These are phyloP conservation scores for Brasilioporus rufonigricans DNA, from an alignment of 768 basidiomycete genomes.

Conservation along the genomic window DNA sequence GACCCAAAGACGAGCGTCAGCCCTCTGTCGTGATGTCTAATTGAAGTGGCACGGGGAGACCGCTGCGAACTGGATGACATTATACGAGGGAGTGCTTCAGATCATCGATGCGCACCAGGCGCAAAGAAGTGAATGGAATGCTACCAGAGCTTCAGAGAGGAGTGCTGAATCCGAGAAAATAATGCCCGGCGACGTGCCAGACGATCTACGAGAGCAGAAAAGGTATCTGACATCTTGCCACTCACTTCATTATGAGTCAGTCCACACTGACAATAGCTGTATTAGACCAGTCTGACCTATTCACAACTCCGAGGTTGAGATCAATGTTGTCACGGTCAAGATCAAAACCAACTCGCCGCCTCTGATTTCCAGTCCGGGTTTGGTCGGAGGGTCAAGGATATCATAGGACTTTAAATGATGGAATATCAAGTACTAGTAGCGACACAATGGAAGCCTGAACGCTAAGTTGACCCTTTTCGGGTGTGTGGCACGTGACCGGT, in stretches of 20 bases:
- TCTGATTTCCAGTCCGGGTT: not conserved
- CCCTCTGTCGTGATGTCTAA: conserved; percentile 16
- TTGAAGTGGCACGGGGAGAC: conserved; percentile 8
- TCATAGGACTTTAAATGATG: too few species aligned
- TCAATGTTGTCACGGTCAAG: not conserved
- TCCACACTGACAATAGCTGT: not conserved
- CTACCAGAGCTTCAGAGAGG: conserved; percentile 20
- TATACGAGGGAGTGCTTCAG: conserved; percentile 11
- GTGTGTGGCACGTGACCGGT: too few species aligned
- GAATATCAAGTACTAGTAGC: too few species aligned
- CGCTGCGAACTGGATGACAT: conserved; percentile 16
- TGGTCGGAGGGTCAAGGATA: too few species aligned
- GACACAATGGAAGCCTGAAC: too few species aligned
- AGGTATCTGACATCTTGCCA: not conserved
- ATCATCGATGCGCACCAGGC: conserved; percentile 32
- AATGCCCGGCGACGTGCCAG: not conserved
- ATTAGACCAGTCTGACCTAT: conserved; percentile 3
- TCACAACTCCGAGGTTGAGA: too few species aligned
- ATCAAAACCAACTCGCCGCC: not conserved
- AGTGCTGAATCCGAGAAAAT: too few species aligned
- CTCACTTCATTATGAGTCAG: conserved; percentile 14
- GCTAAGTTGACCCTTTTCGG: too few species aligned
- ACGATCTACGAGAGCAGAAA: conserved; percentile 2
- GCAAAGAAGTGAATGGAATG: conserved; percentile 12
- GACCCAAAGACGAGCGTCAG: conserved; percentile 28